Evolutionary conservation across 768 basidiomycete genomes (phyloP), one percentile per base, ranked within the genome.

Genomic region (Omphalotus guepiniiformis): DNA sequence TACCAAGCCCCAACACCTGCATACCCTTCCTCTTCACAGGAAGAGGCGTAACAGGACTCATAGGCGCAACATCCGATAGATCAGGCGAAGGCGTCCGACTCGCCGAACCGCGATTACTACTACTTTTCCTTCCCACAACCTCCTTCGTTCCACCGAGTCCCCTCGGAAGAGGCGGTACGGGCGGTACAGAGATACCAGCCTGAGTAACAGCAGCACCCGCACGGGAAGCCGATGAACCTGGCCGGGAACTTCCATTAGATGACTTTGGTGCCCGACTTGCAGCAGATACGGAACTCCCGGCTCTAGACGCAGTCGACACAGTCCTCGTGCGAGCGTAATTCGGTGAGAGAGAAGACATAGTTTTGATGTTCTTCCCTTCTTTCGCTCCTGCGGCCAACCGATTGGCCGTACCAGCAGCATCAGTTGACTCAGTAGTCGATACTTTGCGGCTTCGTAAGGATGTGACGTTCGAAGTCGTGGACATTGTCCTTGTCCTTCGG

Each of bases 1-100:
- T 75, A 3, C 69, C 73, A n/a, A 78, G 62, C 13, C 74, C 73
- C 15, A 77, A 58, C 13, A 74, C 62, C 5, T 55, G 63, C 52
- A 67, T 51, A 21, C 50, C 48, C 13, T 46, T 53, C 42, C 60
- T 64, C 43, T 58, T 58, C 0, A 59, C 40, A 6, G 67, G 68
- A 12, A 39, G 22, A 8, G 28, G 46, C 25, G 37, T 39, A 5
- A 27, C 45, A 6, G 39, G 43, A 30, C 46, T 53, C 13, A 65
- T 50, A 44, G 42, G 5, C 21, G 26, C 29, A 16, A 43, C 26
- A 35, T 63, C 64, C 1, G 71, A 70, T 16, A 75, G 54, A 29
- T 71, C 72, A 7, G 74, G 73, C 6, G 74, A 75, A 6, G 71
- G 67, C 6, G 27, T 47, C 12, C 36, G 21, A 19, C 27, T 42